Evolutionary conservation across 768 basidiomycete genomes (phyloP).

Genomic region (Tricholoma sp.): DNA sequence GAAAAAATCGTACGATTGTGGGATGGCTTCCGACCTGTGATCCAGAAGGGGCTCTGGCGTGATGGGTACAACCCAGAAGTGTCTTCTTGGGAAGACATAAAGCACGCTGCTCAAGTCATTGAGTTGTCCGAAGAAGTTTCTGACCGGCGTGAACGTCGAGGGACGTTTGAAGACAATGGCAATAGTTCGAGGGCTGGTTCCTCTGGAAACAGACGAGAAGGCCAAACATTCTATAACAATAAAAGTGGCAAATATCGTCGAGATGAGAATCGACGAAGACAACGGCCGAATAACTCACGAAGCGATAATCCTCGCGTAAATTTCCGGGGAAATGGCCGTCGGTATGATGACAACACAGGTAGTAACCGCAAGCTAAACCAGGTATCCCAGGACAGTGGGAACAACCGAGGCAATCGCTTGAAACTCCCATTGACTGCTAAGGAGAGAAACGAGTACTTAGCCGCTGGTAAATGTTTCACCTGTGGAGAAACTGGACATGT

Average conservation of each 20-base stretch:
- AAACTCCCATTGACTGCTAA: neutral
- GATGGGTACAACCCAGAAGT: conserved; percentile 7
- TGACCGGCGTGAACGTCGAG: neutral
- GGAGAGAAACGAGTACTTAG: conserved; percentile 5
- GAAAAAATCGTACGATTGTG: conserved; percentile 29
- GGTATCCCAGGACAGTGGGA: neutral
- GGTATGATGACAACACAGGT: neutral
- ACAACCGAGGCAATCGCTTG: neutral
- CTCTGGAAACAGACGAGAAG: neutral
- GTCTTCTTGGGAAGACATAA: conserved; percentile 5
- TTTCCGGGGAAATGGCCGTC: neutral
- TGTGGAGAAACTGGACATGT: conserved; percentile 5
- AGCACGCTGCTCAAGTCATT: conserved; percentile 1
- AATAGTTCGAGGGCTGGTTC: neutral
- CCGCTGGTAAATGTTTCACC: conserved; percentile 2
- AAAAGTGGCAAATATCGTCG: neutral
- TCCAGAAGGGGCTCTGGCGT: conserved; percentile 5
- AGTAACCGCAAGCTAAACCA: neutral
- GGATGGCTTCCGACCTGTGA: conserved; percentile 17
- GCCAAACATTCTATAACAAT: neutral
- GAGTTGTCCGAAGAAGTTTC: conserved; percentile 4
- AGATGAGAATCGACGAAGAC: neutral
- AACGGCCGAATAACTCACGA: neutral
- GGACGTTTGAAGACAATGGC: neutral
- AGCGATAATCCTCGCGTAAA: neutral